These are phyloP conservation scores for Erythrophleum ivorense DNA, from an alignment of 331 rosid genomes.

Conservation along the genomic window DNA sequence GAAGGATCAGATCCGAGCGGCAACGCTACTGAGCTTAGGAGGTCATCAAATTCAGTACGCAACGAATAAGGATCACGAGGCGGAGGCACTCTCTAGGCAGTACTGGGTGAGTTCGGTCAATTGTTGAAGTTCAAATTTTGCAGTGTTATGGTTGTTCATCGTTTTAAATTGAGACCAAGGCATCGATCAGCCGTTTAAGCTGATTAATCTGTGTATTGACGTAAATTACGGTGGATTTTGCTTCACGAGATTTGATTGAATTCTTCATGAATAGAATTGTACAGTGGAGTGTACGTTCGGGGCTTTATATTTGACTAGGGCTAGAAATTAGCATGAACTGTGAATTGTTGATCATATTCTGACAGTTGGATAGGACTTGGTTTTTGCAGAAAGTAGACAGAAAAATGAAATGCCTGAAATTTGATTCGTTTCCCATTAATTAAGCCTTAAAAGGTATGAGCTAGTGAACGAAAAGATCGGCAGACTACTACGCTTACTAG, in stretches of 20 bases:
- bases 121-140: conserved; percentile 1
- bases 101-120: conserved; percentile 82
- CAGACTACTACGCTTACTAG: conserved; percentile 12
- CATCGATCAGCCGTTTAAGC: conserved; percentile 31
- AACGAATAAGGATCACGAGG: conserved; percentile 58
- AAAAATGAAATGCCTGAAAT: neutral
- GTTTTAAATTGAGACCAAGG: conserved; percentile 11
- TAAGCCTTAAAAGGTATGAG: neutral
- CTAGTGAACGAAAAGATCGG: conserved; percentile 2
- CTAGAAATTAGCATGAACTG: conserved; percentile 18
- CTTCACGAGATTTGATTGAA: neutral
- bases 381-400: conserved; percentile 12
- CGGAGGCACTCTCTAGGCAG: conserved; percentile 85
- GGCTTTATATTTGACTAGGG: conserved; percentile 19
- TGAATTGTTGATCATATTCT: conserved; percentile 10
- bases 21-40: conserved; percentile 85
- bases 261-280: conserved; percentile 32
- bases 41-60: conserved; percentile 56
- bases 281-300: conserved; percentile 18
- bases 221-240: neutral
- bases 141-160: conserved; percentile 4
- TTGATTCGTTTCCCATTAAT: neutral
- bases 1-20: conserved; percentile 93
- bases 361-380: conserved; percentile 10
- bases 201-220: neutral